A percentile compares a stretch with the other conserved stretches of the same genome.
phyloP scores from a whole-genome alignment of 2,329 filamentous ascomycete species.

The Aspergillus calidoustus region DNA sequence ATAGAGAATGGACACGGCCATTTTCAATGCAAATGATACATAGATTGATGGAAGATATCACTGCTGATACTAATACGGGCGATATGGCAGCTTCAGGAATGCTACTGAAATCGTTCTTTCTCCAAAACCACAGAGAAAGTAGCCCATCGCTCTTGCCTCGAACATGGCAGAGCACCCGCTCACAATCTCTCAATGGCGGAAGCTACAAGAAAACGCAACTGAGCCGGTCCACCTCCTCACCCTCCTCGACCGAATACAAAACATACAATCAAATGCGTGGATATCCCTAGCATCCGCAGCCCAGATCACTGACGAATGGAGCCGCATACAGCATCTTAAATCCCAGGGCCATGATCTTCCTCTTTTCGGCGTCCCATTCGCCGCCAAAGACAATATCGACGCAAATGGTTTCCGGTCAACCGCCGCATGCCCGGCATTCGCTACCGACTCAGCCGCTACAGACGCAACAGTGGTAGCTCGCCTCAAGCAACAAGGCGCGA shows the following conservation, averaged over 20 bases:
- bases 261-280: not conserved
- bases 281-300: slow-evolving; percentile 1
- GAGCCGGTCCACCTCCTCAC: slow-evolving; percentile 1
- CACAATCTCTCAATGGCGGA: slow-evolving; percentile 4
- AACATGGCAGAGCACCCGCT: not conserved
- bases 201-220: not conserved
- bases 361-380: not conserved
- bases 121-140: not conserved
- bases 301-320: not conserved
- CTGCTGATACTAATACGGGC: not conserved
- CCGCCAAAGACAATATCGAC: slow-evolving; percentile 13
- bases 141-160: not conserved
- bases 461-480: not conserved
- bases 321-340: not conserved
- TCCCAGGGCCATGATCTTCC: not conserved
- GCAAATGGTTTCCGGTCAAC: slow-evolving; percentile 3
- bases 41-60: not conserved
- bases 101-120: not conserved
- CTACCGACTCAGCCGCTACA: not conserved
- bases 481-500: slow-evolving; percentile 4
- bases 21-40: not conserved
- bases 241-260: not conserved
- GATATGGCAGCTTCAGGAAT: not conserved
- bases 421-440: slow-evolving; percentile 4
- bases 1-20: not conserved